Base-by-base conservation (phyloP, 2,329 filamentous ascomycete species). In the Sclerotiophoma versabilis region DNA sequence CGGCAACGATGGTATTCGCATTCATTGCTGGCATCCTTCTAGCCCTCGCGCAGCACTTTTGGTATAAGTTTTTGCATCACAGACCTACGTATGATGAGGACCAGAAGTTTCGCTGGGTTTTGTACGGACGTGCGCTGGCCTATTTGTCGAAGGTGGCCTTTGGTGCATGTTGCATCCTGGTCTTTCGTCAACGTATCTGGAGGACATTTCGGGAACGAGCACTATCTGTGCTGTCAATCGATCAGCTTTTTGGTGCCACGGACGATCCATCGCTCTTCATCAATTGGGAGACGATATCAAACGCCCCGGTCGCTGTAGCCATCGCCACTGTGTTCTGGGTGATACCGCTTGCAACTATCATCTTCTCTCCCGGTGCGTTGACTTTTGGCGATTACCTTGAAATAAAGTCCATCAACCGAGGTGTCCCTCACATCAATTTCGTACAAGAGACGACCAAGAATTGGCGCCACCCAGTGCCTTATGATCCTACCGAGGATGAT, bases 311-410 rank as follows among this genome's bases (percentile, higher is more conserved):
- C 1, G 58, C 64, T 9, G 64, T 64, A 2, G 38, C 51, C 7
- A 70, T 75, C 22, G 71, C 71, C 1, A 30, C 70, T 25, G 57
- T 70, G 2, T 68, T 72, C 29, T 75, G 71, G 72, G 33, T 75
- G 1, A 73, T 74, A 19, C 72, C 72, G 11, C 44, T 75, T 17
- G 72, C 73, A 4, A 74, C 72, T 3, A 72, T 75, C 22, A 71
- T 75, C 49, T 71, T 80, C 36, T 71, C 69, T 5, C 73, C 73
- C 10, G 70, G 70, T 22, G 67, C 73, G 2, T 58, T 75, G 12
- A 72, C 71, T 1, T 77, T 79, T 59, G 74, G 59, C 51, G 73
- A 44, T 22, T 71, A 54, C 17, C 49, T 64, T 3, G 63, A 69
- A 0, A 34, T 32, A 3, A 43, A 52, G n/a, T 64, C 54, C 14